Conservation (phyloP, 2,329 filamentous ascomycete species). For the Plenodomus lindquistii region DNA sequence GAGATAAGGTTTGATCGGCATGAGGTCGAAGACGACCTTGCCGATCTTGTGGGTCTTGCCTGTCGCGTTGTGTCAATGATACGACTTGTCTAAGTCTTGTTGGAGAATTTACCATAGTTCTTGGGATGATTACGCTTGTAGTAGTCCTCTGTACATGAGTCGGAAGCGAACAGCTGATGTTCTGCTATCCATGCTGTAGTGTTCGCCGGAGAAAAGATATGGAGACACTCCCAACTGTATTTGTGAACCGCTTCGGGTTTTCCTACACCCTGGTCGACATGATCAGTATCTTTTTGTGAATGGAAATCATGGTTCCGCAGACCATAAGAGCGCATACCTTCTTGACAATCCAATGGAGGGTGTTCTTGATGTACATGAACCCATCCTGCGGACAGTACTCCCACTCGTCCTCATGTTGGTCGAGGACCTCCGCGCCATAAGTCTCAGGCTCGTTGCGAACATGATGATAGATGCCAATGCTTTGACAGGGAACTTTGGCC, state of each 20-base stretch:
- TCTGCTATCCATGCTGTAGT: conserved; percentile 5
- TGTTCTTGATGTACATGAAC: conserved; percentile 4
- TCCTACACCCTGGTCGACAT: not conserved
- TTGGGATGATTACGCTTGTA: conserved; percentile 8
- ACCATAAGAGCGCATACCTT: conserved; percentile 3
- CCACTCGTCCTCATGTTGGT: not conserved
- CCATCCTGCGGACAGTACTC: not conserved
- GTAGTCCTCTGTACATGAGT: conserved; percentile 14
- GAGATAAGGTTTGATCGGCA: not conserved
- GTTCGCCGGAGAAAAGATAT: conserved; percentile 1
- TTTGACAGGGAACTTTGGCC: conserved; percentile 7
- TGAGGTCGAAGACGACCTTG: conserved; percentile 14
- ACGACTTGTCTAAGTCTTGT: not conserved
- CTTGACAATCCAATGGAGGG: conserved; percentile 21
- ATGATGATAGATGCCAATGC: conserved; percentile 13
- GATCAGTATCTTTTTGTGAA: too few relatives aligned
- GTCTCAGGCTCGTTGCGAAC: conserved; percentile 2
- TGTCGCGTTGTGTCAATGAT: not conserved
- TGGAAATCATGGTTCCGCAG: not conserved
- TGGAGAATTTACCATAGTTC: conserved; percentile 7
- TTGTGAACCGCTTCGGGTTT: not conserved
- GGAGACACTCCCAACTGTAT: conserved; percentile 2
- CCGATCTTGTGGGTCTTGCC: conserved; percentile 13
- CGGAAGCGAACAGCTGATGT: conserved; percentile 10
- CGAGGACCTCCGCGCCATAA: conserved; percentile 4